A percentile compares a stretch with the other conserved stretches of the same genome.
phyloP scores from a whole-genome alignment of 1,284 basidiomycete genomes.

The Heterobasidion parviporum region DNA sequence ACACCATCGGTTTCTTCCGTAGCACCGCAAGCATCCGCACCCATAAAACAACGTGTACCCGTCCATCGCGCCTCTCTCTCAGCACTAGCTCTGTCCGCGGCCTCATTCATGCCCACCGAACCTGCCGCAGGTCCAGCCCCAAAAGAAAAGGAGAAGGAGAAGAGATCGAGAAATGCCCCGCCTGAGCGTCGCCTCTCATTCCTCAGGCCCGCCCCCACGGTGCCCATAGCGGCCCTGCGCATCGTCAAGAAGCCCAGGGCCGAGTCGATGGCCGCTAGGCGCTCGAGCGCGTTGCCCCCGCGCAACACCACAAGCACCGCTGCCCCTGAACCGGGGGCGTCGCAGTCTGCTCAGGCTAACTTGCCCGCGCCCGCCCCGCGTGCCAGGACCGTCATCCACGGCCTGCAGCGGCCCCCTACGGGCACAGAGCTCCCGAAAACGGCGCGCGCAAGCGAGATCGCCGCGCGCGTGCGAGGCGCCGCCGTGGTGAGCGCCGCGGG shows the following conservation, averaged over 20 bases:
- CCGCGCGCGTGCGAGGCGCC: neutral
- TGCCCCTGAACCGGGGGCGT: neutral
- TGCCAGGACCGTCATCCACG: slow-evolving; percentile 8
- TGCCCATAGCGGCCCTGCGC: slow-evolving; percentile 26
- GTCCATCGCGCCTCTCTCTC: neutral
- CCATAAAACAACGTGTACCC: slow-evolving; percentile 3
- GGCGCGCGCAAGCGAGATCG: neutral
- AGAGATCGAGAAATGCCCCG: slow-evolving; percentile 1
- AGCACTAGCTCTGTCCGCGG: neutral
- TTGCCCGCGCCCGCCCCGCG: neutral
- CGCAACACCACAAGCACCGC: neutral
- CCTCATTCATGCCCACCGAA: no score
- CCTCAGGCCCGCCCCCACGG: slow-evolving; percentile 14
- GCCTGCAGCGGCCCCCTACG: slow-evolving; percentile 16
- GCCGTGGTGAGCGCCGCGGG: neutral
- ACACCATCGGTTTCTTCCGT: neutral
- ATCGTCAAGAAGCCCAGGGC: slow-evolving; percentile 33
- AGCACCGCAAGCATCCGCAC: slow-evolving; percentile 5
- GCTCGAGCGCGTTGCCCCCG: neutral
- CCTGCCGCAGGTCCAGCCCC: no score
- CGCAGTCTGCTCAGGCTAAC: neutral
- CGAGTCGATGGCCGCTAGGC: neutral
- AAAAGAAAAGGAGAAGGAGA: no score
- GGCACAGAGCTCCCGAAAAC: neutral
- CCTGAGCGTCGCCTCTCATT: slow-evolving; percentile 1